Conservation (phyloP, 2,329 filamentous ascomycete genomes). For the Paecilomyces variotii region DNA sequence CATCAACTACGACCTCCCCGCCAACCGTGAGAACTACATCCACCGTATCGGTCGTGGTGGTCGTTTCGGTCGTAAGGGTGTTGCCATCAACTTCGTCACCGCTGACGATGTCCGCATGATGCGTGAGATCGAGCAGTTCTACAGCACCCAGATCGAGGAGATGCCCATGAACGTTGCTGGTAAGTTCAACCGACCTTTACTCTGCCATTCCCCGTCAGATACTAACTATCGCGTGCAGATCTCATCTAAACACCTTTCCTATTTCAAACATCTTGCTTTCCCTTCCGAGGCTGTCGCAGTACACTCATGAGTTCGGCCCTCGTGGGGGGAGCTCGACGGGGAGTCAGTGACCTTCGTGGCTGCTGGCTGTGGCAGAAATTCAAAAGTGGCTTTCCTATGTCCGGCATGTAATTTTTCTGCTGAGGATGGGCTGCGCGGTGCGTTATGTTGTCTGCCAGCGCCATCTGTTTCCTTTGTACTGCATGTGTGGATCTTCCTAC, state of each 20-base stretch:
- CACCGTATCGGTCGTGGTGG: conserved; percentile 99
- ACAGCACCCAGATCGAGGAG: conserved; percentile 99
- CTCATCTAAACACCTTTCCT: conserved; percentile 35
- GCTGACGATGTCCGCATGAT: conserved; percentile 99
- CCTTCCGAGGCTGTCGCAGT: conserved; percentile 4
- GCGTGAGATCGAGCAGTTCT: conserved; percentile 99
- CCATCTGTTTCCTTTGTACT: conserved; percentile 27
- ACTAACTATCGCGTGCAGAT: conserved; percentile 18
- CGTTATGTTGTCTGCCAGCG: conserved; percentile 5
- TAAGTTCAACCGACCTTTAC: conserved; percentile 31
- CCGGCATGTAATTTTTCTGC: conserved; percentile 22
- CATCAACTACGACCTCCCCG: conserved; percentile 99
- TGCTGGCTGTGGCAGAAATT: conserved; percentile 11
- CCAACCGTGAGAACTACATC: conserved; percentile 99
- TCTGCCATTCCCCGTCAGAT: conserved; percentile 3
- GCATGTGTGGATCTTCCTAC: conserved; percentile 9
- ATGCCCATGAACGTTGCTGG: conserved; percentile 91
- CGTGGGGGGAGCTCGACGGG: conserved; percentile 3
- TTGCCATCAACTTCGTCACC: conserved; percentile 99
- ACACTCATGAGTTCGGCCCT: neutral
- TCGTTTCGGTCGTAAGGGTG: conserved; percentile 99
- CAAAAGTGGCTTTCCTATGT: conserved; percentile 35
- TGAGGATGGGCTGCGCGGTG: conserved; percentile 14
- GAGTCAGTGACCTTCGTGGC: conserved; percentile 4
- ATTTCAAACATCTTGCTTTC: conserved; percentile 1